Evolutionary conservation across 2,329 filamentous ascomycete genomes (phyloP), one percentile per base, ranked within the genome.

Genomic region (Fusarium sp.): DNA sequence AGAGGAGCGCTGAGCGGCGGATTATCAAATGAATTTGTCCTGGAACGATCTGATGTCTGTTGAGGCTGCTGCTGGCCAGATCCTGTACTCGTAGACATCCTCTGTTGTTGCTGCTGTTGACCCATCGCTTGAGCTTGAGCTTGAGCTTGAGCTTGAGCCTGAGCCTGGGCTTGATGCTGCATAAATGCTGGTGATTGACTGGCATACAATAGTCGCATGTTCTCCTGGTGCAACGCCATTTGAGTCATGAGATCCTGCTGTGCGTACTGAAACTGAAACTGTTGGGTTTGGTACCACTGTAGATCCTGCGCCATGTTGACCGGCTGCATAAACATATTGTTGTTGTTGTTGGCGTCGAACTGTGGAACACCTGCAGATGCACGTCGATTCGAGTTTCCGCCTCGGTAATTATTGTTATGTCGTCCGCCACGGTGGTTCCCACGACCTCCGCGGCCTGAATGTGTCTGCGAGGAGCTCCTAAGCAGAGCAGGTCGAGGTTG

Each of bases 21-120:
- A 62, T 88, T 90, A 75, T 92, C 90, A 76, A 91, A 89, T 18
- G 90, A 91, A 77, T 88, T 90, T 12, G 89, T 91, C 69, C 90
- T 86, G 42, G 89, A 88, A 71, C 90, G 82, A 76, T 89, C 85
- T 36, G 82, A 78, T 26, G 81, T 74, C 56, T 81, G 79, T 44
- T 76, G 79, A 14, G 85, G 79, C 55, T 72, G 67, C 38, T 78
- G 80, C 39, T 81, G 80, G 41, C 75, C 7, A 66, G 82, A 58
- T 33, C 48, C 60, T 38, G 73, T 33, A 44, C 39, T 74, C 38
- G 72, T 58, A 9, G 72, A 58, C 68, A 75, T 73, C 47, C 72
- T 72, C 59, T 81, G 80, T 36, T 78, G 76, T 76, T 85, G 82
- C 54, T 81, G 80, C 35, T 78, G 77, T 77, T 85, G 82, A 26